These are phyloP conservation scores for Talaromyces liani DNA, from an alignment of 495 filamentous ascomycete species.

Conservation along the genomic window DNA sequence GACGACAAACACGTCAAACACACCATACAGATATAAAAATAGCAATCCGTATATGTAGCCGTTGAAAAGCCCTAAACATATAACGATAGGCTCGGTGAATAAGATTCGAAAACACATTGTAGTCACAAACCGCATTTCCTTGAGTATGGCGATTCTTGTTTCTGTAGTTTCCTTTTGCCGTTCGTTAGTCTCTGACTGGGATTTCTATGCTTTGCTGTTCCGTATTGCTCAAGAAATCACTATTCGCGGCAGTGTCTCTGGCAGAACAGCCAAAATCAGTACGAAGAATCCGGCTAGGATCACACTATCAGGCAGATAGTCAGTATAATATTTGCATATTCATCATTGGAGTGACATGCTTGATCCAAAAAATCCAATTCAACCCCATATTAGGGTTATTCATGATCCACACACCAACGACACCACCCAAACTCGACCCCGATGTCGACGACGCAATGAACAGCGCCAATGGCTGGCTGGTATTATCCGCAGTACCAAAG, in stretches of 20 bases:
- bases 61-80: constrained; percentile 26
- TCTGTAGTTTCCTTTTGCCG: constrained; percentile 15
- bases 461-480: constrained; percentile 29
- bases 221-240: constrained; percentile 21
- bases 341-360: constrained; percentile 4
- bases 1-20: constrained; percentile 28
- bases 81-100: constrained; percentile 29
- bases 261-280: constrained; percentile 22
- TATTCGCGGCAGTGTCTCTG: constrained; percentile 26
- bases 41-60: constrained; percentile 28
- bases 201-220: constrained; percentile 10
- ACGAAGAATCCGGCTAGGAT: constrained; percentile 23
- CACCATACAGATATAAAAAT: constrained; percentile 29
- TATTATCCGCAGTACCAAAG: constrained; percentile 25
- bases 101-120: constrained; percentile 31
- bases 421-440: constrained; percentile 26
- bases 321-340: background rate
- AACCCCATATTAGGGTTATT: constrained; percentile 22
- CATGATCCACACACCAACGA: constrained; percentile 24
- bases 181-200: constrained; percentile 1
- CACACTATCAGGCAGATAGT: constrained; percentile 4
- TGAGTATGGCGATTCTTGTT: constrained; percentile 20
- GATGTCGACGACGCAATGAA: constrained; percentile 28
- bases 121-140: constrained; percentile 27
- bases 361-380: constrained; percentile 31